Evolutionary conservation across 306 rosid genomes (phyloP), one percentile per base, ranked within the genome.

Genomic region (Vigna angularis): DNA sequence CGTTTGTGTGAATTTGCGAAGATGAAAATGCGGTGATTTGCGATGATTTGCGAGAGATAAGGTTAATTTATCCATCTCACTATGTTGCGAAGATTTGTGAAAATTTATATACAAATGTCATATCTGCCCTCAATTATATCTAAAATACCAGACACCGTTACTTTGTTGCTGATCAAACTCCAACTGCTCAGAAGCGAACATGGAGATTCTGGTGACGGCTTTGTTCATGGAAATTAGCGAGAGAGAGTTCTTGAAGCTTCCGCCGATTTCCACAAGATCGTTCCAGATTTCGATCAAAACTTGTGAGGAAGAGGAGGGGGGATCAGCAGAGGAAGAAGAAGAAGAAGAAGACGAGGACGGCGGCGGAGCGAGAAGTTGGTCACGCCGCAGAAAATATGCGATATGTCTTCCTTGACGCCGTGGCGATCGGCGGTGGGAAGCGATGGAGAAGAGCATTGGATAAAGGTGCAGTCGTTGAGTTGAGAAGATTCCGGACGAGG

Each of bases 291-390:
- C 98, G 3, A 75, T 14, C 38, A 93, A 78, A 65, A 87, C 72
- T 74, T 58, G 88, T 44, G 83, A 64, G 42, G 81, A 36, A 12
- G 66, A 13, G 48, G 85, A 79, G 17, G 47, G 79, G 11, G 13
- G 5, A 84, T 40, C 45, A 15, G 78, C 57, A 38, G 83, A 3
- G 42, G 79, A 50, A n/a, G 83, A 34, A 1, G 68, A 51, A 5
- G 88, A 1, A 28, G 32, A 4, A 14, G 83, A 18, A 2, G 84
- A 52, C 3, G 87, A 20, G 4, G 75, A n/a, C 9, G 94, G 94
- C n/a, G 92, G 96, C 0, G 94, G 97, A 75, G 96, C 97, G 30
- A 95, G 90, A 95, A 95, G 81, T 87, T 82, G 51, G 96, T 94
- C 47, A 95, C 91, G 78, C 91, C 96, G 62, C 95, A 96, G 68